Conservation (phyloP, 2,329 filamentous ascomycete species). For the Neocucurbitaria cava region DNA sequence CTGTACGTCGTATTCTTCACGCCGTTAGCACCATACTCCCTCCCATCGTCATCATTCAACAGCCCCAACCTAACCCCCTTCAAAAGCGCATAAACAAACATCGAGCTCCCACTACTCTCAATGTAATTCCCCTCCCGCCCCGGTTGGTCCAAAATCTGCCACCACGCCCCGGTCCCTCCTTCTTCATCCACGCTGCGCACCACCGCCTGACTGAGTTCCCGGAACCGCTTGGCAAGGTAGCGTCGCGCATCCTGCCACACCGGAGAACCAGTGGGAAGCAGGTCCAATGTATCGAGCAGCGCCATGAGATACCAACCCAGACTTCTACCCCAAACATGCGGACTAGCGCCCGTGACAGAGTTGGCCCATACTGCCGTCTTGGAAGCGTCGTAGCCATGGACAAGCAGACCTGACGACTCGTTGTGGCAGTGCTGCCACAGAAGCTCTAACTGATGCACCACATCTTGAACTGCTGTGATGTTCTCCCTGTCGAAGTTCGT, state of each 20-base stretch:
- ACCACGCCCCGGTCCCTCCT: constrained; percentile 58
- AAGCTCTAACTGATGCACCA: constrained; percentile 41
- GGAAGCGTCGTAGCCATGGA: constrained; percentile 63
- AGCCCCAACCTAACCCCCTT: constrained; percentile 53
- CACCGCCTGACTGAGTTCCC: constrained; percentile 39
- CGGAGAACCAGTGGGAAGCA: constrained; percentile 33
- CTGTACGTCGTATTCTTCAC: constrained; percentile 8
- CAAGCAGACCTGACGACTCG: constrained; percentile 52
- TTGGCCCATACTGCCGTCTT: constrained; percentile 61
- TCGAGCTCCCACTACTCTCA: constrained; percentile 64
- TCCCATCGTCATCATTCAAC: constrained; percentile 4
- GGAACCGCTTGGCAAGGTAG: constrained; percentile 5
- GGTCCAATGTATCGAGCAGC: constrained; percentile 58
- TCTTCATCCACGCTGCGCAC: constrained; percentile 43
- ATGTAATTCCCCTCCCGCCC: constrained; percentile 63
- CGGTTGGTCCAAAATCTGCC: constrained; percentile 62
- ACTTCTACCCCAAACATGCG: constrained; percentile 62
- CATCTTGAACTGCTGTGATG: constrained; percentile 17
- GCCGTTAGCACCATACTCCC: background rate
- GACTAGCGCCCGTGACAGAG: constrained; percentile 57
- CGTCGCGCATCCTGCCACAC: background rate
- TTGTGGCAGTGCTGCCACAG: constrained; percentile 55
- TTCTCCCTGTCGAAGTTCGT: constrained; percentile 7
- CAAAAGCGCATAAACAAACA: constrained; percentile 64
- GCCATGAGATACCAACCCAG: constrained; percentile 64